These are phyloP conservation scores for Apophysomyces ossiformis DNA, from an alignment of 371 early-diverging fungal genomes.

Conservation along the genomic window DNA sequence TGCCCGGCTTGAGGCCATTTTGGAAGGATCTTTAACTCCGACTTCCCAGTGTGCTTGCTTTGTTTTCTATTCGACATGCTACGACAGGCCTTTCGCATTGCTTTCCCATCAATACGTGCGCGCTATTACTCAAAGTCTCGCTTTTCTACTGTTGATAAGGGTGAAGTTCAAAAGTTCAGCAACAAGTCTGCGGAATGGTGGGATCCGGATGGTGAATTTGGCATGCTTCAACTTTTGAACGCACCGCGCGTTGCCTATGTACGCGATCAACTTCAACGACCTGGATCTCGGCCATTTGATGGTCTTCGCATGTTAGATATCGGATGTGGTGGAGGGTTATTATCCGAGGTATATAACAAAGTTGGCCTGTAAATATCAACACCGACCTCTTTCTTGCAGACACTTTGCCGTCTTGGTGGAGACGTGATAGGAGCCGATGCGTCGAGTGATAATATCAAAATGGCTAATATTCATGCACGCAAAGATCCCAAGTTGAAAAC, in stretches of 20 bases:
- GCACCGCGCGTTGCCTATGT: slow-evolving; percentile 84
- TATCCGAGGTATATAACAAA: slow-evolving; percentile 72
- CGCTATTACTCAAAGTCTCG: not conserved
- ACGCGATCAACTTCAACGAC: slow-evolving; percentile 55
- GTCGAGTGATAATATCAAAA: slow-evolving; percentile 76
- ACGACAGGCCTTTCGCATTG: not conserved
- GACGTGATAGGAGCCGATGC: slow-evolving; percentile 89
- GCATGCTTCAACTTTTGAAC: slow-evolving; percentile 91
- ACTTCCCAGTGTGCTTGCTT: not conserved
- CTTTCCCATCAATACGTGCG: not conserved
- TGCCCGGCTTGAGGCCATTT: not conserved
- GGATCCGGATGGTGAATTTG: slow-evolving; percentile 88
- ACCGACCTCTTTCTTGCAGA: slow-evolving; percentile 25
- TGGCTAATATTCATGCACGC: slow-evolving; percentile 77
- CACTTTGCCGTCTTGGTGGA: slow-evolving; percentile 85
- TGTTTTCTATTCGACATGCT: not conserved
- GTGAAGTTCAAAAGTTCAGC: slow-evolving; percentile 86
- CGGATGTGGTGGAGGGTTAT: slow-evolving; percentile 95
- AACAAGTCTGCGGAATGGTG: slow-evolving; percentile 87
- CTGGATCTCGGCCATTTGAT: slow-evolving; percentile 52
- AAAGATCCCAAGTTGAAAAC: slow-evolving; percentile 64
- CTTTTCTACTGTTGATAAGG: slow-evolving; percentile 63
- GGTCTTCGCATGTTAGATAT: slow-evolving; percentile 84
- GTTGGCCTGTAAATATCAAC: not conserved
- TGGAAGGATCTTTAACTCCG: not conserved